Evolutionary conservation across 371 early-diverging fungal genomes (phyloP).

Genomic region (Haplosporangium sp.): DNA sequence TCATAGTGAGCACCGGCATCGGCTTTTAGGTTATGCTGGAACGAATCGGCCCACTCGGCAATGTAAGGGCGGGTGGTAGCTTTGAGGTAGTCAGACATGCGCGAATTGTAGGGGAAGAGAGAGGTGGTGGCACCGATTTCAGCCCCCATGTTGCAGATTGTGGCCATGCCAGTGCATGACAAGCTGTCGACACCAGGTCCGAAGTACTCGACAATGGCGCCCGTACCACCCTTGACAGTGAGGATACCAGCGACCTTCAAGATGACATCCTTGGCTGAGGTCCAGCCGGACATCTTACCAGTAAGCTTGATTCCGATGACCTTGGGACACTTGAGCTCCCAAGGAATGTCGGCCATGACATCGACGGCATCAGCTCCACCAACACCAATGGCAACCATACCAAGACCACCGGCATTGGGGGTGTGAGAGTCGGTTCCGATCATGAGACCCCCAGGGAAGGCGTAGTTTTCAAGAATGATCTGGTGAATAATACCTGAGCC

Average conservation of each 20-base stretch:
- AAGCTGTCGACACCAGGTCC: conserved; percentile 94
- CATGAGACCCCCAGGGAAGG: conserved; percentile 98
- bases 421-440: conserved; percentile 95
- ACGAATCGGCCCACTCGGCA: conserved; percentile 77
- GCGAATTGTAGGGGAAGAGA: conserved; percentile 90
- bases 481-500: conserved; percentile 99
- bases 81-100: conserved; percentile 88
- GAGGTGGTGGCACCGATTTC: conserved; percentile 97
- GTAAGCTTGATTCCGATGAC: conserved; percentile 90
- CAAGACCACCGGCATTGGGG: conserved; percentile 94
- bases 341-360: conserved; percentile 96
- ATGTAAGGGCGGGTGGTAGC: conserved; percentile 85
- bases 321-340: conserved; percentile 97
- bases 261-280: conserved; percentile 94
- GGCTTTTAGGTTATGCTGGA: conserved; percentile 83
- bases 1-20: conserved; percentile 92
- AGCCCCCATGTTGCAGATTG: conserved; percentile 98
- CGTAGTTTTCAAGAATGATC: conserved; percentile 97
- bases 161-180: conserved; percentile 97
- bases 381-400: conserved; percentile 96
- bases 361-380: conserved; percentile 98
- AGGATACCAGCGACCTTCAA: conserved; percentile 93
- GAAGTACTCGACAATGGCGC: conserved; percentile 95
- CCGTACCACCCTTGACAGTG: conserved; percentile 94
- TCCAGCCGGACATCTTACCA: conserved; percentile 92